A percentile compares a stretch with the other conserved stretches of the same genome.
These are phyloP conservation scores for Fusarium sp. DNA, from an alignment of 2,329 filamentous ascomycete species.

Conservation along the genomic window DNA sequence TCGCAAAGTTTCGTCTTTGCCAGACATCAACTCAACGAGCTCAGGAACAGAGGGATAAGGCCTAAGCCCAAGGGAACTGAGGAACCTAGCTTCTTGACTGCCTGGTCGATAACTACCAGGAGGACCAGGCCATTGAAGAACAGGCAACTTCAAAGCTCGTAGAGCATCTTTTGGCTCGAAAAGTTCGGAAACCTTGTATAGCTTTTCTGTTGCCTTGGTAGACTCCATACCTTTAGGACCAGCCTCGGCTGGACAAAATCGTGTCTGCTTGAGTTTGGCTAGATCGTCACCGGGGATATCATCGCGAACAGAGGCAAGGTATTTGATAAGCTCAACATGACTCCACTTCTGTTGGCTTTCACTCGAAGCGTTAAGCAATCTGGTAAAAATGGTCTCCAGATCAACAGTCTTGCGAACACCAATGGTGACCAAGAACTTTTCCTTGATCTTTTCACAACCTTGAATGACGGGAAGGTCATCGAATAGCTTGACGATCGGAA, in stretches of 20 bases:
- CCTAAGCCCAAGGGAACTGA: slow-evolving; percentile 79
- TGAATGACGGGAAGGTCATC: slow-evolving; percentile 90
- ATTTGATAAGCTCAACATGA: slow-evolving; percentile 94
- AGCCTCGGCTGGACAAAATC: slow-evolving; percentile 84
- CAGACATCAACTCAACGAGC: slow-evolving; percentile 82
- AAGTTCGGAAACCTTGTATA: slow-evolving; percentile 82
- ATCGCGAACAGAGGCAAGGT: slow-evolving; percentile 87
- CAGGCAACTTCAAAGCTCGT: slow-evolving; percentile 77
- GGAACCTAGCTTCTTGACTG: slow-evolving; percentile 80
- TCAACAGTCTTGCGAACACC: slow-evolving; percentile 97
- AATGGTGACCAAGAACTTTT: slow-evolving; percentile 85
- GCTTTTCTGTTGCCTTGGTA: slow-evolving; percentile 62
- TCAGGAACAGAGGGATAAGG: slow-evolving; percentile 78
- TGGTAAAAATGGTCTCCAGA: slow-evolving; percentile 90
- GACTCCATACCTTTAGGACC: slow-evolving; percentile 68
- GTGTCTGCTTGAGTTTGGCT: slow-evolving; percentile 79
- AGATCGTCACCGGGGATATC: slow-evolving; percentile 91
- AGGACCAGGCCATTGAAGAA: slow-evolving; percentile 84
- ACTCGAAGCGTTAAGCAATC: slow-evolving; percentile 76
- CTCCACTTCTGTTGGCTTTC: slow-evolving; percentile 81
- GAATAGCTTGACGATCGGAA: slow-evolving; percentile 92
- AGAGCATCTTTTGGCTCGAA: slow-evolving; percentile 83
- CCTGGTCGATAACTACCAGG: slow-evolving; percentile 72
- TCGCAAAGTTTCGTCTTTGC: slow-evolving; percentile 69
- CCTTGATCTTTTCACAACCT: slow-evolving; percentile 83